Base-by-base conservation (phyloP, 164 flowering plant species). In the Brasenia schreberi region DNA sequence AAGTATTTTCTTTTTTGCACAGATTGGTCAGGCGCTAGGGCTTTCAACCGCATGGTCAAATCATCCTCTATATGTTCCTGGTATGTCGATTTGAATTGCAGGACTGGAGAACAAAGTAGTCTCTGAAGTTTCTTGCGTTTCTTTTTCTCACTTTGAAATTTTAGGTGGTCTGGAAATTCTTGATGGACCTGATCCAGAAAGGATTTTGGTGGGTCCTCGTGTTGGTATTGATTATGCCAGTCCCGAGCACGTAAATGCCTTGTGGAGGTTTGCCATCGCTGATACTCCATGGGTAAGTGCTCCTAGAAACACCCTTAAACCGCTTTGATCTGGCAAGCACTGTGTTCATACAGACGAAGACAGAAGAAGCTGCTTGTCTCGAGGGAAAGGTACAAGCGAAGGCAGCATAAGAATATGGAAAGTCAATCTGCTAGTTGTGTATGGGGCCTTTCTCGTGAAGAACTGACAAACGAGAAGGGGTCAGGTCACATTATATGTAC, bases 251-350 rank as follows among this genome's bases (percentile, higher is more conserved):
- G 88, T 87, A 16, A 85, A 68, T 72, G 96, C 99, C 39, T 64
- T 79, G 99, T 79, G 99, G 99, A 83, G 99, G 79, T 94, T 91
- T 65, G 97, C 97, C 10, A 74, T 91, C 72, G 97, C 95, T 7
- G 97, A 77, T 69, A 71, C 84, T 52, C 87, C 92, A 18, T 94
- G 99, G 97, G 84, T 94, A 63, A 94, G 97, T 84, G 89, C 96
- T 66, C 99, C 99, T 5, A 94, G 78, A 70, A 94, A 79, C 80
- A 91, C 96, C 9, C 86, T 94, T 27, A 73, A 79, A 64, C 80
- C 75, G 58, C 79, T 76, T 27, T 80, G 71, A 79, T 71, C 7
- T 63, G 49, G 19, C 18, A 19, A 0, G 14, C 1, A 42, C 17
- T 52, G 52, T n/a, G 6, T 42, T 4, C 42, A 11, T 42, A 5